phyloP scores from a whole-genome alignment of 257 asterid genomes.

The Cruciata laevipes region DNA sequence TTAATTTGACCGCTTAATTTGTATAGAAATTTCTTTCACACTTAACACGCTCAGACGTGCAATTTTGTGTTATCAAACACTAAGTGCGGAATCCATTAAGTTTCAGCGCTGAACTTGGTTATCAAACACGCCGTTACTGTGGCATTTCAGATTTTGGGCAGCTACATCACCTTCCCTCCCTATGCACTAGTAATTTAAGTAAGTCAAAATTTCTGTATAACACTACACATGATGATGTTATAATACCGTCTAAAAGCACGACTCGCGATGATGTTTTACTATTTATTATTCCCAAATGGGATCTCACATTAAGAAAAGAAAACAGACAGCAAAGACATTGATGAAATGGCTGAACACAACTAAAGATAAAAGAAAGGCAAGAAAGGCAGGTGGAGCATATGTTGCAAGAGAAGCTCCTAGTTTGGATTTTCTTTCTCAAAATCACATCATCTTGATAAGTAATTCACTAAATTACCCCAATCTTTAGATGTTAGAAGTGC shows the following conservation, averaged over 20 bases:
- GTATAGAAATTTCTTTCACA: no score
- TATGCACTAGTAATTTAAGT: slow-evolving; percentile 24
- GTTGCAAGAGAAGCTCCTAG: background rate
- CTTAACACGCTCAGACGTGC: no score
- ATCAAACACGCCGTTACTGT: no score
- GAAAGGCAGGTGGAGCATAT: slow-evolving; percentile 16
- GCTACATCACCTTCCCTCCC: slow-evolving; percentile 23
- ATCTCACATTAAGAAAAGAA: slow-evolving; percentile 26
- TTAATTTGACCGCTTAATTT: no score
- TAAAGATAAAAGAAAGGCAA: slow-evolving; percentile 13
- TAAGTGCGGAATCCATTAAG: no score
- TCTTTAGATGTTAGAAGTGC: background rate
- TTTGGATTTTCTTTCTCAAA: slow-evolving; percentile 12
- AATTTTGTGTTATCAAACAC: no score
- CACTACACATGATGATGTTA: no score
- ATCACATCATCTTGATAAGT: background rate
- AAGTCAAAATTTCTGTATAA: background rate
- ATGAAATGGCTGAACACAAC: slow-evolving; percentile 25
- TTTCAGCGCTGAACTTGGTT: no score
- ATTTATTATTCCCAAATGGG: slow-evolving; percentile 20
- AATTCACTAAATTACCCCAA: background rate
- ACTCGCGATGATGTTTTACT: background rate
- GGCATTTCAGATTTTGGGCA: slow-evolving; percentile 17
- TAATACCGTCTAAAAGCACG: background rate
- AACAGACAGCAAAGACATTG: slow-evolving; percentile 19